A percentile compares a stretch with the other conserved stretches of the same genome.
These are phyloP conservation scores for Antrodiella citrinella DNA, from an alignment of 768 basidiomycete species.

Conservation along the genomic window DNA sequence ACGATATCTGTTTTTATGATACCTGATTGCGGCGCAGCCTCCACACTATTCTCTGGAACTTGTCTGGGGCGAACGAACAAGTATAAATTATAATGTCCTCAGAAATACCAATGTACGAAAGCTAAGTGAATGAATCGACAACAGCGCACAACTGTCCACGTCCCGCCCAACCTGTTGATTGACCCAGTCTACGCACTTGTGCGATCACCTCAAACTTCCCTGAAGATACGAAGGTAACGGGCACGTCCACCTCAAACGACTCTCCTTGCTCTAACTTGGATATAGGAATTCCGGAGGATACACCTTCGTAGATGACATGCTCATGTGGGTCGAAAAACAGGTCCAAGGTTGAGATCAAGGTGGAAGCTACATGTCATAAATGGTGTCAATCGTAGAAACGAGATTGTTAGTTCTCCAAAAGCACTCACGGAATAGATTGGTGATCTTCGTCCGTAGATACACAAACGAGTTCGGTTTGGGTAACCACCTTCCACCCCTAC, in stretches of 20 bases:
- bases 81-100: too few relatives aligned
- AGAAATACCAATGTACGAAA: too few relatives aligned
- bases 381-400: constrained; percentile 3
- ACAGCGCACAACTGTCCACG: constrained; percentile 26
- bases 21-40: neutral
- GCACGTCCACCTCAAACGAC: constrained; percentile 40
- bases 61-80: too few relatives aligned
- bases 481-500: constrained; percentile 35
- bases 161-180: constrained; percentile 18
- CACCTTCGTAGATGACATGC: constrained; percentile 65
- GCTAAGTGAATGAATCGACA: neutral
- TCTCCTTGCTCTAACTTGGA: constrained; percentile 54
- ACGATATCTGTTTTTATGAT: neutral
- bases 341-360: constrained; percentile 46
- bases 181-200: constrained; percentile 25
- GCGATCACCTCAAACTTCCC: constrained; percentile 51
- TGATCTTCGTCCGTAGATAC: constrained; percentile 46
- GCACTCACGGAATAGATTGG: constrained; percentile 60
- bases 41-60: too few relatives aligned
- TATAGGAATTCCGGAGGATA: constrained; percentile 49
- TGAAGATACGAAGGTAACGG: constrained; percentile 65
- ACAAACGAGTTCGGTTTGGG: constrained; percentile 56
- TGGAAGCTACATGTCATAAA: constrained; percentile 37
- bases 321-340: constrained; percentile 50
- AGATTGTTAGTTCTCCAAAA: neutral